These are phyloP conservation scores for Jackrogersella minutella DNA, from an alignment of 495 filamentous ascomycete genomes.

Conservation along the genomic window DNA sequence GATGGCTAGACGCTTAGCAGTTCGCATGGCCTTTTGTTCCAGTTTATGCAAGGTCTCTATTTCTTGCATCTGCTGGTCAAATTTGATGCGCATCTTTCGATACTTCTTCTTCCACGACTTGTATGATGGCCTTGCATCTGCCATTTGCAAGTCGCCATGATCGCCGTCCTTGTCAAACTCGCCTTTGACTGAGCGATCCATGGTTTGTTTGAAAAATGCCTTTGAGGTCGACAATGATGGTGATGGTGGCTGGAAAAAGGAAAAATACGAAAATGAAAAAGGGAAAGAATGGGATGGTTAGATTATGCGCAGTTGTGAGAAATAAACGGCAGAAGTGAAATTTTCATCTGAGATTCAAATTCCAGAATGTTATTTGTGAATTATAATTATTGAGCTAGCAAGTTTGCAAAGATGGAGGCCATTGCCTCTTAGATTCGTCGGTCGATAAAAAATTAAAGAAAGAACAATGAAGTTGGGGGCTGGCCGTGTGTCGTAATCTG, in stretches of 20 bases:
- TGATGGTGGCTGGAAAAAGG: not conserved
- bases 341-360: not conserved
- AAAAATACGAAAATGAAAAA: constrained; percentile 2
- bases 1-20: constrained; percentile 79
- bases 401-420: constrained; percentile 14
- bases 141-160: constrained; percentile 45
- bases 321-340: not conserved
- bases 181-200: constrained; percentile 38
- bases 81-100: constrained; percentile 85
- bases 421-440: no score
- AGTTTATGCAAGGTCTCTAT: constrained; percentile 79
- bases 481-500: not conserved
- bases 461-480: constrained; percentile 3
- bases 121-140: constrained; percentile 50
- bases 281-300: not conserved
- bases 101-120: constrained; percentile 85
- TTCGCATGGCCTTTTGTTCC: constrained; percentile 77
- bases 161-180: constrained; percentile 41
- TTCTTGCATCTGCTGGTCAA: constrained; percentile 82
- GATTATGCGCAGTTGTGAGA: not conserved
- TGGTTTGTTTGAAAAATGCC: not conserved
- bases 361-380: not conserved
- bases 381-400: constrained; percentile 13
- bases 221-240: not conserved
- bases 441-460: constrained; percentile 3